A percentile compares a stretch with the other conserved stretches of the same genome.
These are phyloP conservation scores for Fusarium anguioides DNA, from an alignment of 2,329 filamentous ascomycete genomes.

Conservation along the genomic window DNA sequence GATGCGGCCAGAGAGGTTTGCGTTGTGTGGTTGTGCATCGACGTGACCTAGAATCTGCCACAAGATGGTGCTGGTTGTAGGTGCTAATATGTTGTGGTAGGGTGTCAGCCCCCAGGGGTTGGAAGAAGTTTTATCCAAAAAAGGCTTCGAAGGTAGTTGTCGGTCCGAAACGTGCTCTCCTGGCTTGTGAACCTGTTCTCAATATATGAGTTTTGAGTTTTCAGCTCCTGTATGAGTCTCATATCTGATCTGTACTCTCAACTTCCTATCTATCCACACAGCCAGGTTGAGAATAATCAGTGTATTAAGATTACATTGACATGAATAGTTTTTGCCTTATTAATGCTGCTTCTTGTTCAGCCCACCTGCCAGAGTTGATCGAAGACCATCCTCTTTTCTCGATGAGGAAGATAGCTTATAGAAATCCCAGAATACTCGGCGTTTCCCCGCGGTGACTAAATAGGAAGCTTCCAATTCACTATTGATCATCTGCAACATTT, in stretches of 20 bases:
- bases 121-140: background rate
- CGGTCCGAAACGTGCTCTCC: background rate
- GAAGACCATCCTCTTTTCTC: constrained; percentile 3
- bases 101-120: background rate
- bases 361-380: too few relatives aligned
- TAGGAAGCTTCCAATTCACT: constrained; percentile 22
- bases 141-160: background rate
- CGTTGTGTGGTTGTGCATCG: background rate
- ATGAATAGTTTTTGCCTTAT: too few relatives aligned
- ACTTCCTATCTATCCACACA: too few relatives aligned
- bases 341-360: too few relatives aligned
- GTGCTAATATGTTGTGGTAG: background rate
- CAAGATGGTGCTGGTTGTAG: background rate
- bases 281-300: too few relatives aligned
- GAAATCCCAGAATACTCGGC: constrained; percentile 10
- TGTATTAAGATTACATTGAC: too few relatives aligned
- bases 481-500: constrained; percentile 17
- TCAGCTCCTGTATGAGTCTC: too few relatives aligned
- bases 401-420: constrained; percentile 4
- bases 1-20: constrained; percentile 14
- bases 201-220: background rate
- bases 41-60: constrained; percentile 13
- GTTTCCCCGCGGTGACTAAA: constrained; percentile 21
- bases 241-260: constrained; percentile 2
- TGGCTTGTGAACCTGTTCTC: background rate